Base-by-base conservation (phyloP, 2,329 filamentous ascomycete species). In the Claviceps fusiformis region DNA sequence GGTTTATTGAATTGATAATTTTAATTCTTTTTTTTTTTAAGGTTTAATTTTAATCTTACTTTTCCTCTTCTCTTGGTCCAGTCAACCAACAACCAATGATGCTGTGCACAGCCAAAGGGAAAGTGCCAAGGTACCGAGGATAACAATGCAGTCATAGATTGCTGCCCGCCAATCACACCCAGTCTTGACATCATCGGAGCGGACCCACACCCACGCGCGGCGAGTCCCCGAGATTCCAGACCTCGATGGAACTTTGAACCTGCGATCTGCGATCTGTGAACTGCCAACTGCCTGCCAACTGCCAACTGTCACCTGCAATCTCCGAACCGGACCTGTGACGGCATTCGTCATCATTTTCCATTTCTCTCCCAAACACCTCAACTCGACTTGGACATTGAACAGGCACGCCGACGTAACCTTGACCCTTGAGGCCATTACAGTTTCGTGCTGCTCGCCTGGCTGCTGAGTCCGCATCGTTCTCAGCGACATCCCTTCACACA, bases 131-230 rank as follows among this genome's bases (percentile, higher is more conserved):
- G n/a, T n/a, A n/a, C n/a, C n/a, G n/a, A n/a, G n/a, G n/a, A n/a
- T n/a, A n/a, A n/a, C n/a, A 50, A 49, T 37, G 37, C 44, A 43
- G 46, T 50, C 47, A 50, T 51, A 19, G 41, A 54, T 54, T 35
- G 35, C 48, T 33, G 39, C 31, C 35, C 15, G 11, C 56, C 56
- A 57, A 57, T 55, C 54, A 54, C 35, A 33, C 10, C 8, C 9
- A 17, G 43, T 47, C 29, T 31, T 58, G 57, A 58, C 55, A 56
- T 54, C 56, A 58, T 54, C 52, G 56, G 49, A 37, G 15, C 33
- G 19, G 56, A 33, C 51, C 50, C 56, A 37, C 35, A 6, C 54
- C 51, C 35, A 46, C 43, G 13, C 44, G 39, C 31, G 31, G 19
- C 29, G 50, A 27, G 17, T 37, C 33, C 48, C 56, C 52, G 31